These are phyloP conservation scores for Sclerotinia sclerotiorum DNA, from an alignment of 2,329 filamentous ascomycete genomes.

Conservation along the genomic window DNA sequence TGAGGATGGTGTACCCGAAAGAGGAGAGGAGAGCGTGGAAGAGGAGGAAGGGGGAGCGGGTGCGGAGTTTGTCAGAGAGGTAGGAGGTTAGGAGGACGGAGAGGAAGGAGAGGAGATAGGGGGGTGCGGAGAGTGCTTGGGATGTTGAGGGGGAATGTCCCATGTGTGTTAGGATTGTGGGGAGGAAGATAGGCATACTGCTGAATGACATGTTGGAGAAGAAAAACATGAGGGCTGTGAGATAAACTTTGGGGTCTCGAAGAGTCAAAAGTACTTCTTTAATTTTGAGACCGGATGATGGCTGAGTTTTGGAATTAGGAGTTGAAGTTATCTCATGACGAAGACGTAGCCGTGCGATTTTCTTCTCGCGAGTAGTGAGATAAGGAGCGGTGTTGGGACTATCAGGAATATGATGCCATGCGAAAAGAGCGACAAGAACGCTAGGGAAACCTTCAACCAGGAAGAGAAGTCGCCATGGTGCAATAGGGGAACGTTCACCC, in stretches of 20 bases:
- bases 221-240: constrained; percentile 82
- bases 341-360: constrained; percentile 70
- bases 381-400: constrained; percentile 65
- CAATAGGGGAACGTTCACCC: constrained; percentile 64
- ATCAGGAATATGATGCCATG: constrained; percentile 76
- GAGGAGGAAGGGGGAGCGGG: constrained; percentile 66
- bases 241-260: constrained; percentile 67
- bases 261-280: constrained; percentile 60
- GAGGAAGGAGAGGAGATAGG: constrained; percentile 74
- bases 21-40: constrained; percentile 67
- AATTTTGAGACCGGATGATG: constrained; percentile 47
- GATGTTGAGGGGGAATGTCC: constrained; percentile 66
- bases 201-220: constrained; percentile 84
- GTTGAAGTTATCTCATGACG: constrained; percentile 39
- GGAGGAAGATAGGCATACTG: constrained; percentile 83
- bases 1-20: constrained; percentile 59
- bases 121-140: constrained; percentile 78
- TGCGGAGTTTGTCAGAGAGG: constrained; percentile 65
- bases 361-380: constrained; percentile 61
- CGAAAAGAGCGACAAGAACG: constrained; percentile 69
- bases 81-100: constrained; percentile 70
- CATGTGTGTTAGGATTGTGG: constrained; percentile 76
- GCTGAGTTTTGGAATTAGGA: not conserved
- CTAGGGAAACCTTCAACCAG: constrained; percentile 83
- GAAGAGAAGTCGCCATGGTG: constrained; percentile 83